These are phyloP conservation scores for Pseudevernia furfuracea DNA, from an alignment of 495 filamentous ascomycete genomes.

Conservation along the genomic window DNA sequence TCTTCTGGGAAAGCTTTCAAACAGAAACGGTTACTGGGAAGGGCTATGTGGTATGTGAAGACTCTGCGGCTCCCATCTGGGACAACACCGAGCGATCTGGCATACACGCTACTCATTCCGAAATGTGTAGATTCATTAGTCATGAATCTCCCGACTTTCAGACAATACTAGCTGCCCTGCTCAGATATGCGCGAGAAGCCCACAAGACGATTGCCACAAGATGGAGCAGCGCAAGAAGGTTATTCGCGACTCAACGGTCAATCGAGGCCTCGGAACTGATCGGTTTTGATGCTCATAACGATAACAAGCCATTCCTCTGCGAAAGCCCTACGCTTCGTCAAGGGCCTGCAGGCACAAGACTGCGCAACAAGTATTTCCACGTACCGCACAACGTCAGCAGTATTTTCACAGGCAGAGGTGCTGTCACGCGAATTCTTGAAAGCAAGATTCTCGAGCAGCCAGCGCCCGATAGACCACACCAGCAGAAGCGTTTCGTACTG, in stretches of 20 bases:
- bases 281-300: constrained; percentile 20
- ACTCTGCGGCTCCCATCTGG: constrained; percentile 32
- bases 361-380: constrained; percentile 18
- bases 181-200: constrained; percentile 11
- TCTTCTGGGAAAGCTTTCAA: constrained; percentile 34
- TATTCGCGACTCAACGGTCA: constrained; percentile 11
- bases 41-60: constrained; percentile 33
- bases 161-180: constrained; percentile 10
- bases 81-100: constrained; percentile 32
- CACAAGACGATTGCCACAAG: constrained; percentile 5
- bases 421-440: constrained; percentile 11
- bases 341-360: neutral
- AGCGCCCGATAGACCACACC: neutral
- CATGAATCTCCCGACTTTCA: constrained; percentile 8
- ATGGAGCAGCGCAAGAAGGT: constrained; percentile 14
- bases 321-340: constrained; percentile 20
- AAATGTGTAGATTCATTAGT: constrained; percentile 24
- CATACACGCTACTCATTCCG: constrained; percentile 27
- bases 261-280: constrained; percentile 17
- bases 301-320: constrained; percentile 19
- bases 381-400: constrained; percentile 19
- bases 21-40: constrained; percentile 23
- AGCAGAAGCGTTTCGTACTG: constrained; percentile 31
- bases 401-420: constrained; percentile 14
- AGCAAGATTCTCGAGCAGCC: constrained; percentile 6